phyloP scores from a whole-genome alignment of 2,329 filamentous ascomycete genomes.

The Microdochium bolleyi region DNA sequence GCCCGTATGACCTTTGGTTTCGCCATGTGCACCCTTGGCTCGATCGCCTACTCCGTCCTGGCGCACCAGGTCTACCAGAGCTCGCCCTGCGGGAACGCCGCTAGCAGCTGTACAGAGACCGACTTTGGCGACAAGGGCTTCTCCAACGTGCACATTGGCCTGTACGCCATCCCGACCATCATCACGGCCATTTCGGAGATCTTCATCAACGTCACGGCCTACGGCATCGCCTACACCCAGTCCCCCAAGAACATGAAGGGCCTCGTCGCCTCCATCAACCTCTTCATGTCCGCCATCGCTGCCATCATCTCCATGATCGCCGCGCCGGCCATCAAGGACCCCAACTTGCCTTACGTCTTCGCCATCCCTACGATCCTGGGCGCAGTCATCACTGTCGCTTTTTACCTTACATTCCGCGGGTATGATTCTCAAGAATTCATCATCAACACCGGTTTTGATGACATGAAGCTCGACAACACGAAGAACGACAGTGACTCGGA shows the following conservation, averaged over 20 bases:
- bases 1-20: not conserved
- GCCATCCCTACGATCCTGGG: slow-evolving; percentile 18
- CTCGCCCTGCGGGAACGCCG: not conserved
- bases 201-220: slow-evolving; percentile 48
- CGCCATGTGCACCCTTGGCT: not conserved
- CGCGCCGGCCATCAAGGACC: slow-evolving; percentile 34
- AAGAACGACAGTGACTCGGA: not conserved
- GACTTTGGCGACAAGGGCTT: not conserved
- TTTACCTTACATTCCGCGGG: slow-evolving; percentile 18
- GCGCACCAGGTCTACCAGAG: not conserved
- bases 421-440: slow-evolving; percentile 20
- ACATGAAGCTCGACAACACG: not conserved
- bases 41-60: not conserved
- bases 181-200: slow-evolving; percentile 45
- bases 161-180: slow-evolving; percentile 35
- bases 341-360: slow-evolving; percentile 34
- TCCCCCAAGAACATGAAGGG: slow-evolving; percentile 75
- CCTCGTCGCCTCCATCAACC: slow-evolving; percentile 61
- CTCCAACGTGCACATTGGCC: not conserved
- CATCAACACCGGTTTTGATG: slow-evolving; percentile 8
- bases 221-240: slow-evolving; percentile 73
- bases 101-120: not conserved
- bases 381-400: slow-evolving; percentile 14
- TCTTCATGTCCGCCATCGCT: slow-evolving; percentile 64
- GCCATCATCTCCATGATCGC: slow-evolving; percentile 55